These are phyloP conservation scores for Arthrobotrys megalospora DNA, from an alignment of 2,329 filamentous ascomycete genomes.

Conservation along the genomic window DNA sequence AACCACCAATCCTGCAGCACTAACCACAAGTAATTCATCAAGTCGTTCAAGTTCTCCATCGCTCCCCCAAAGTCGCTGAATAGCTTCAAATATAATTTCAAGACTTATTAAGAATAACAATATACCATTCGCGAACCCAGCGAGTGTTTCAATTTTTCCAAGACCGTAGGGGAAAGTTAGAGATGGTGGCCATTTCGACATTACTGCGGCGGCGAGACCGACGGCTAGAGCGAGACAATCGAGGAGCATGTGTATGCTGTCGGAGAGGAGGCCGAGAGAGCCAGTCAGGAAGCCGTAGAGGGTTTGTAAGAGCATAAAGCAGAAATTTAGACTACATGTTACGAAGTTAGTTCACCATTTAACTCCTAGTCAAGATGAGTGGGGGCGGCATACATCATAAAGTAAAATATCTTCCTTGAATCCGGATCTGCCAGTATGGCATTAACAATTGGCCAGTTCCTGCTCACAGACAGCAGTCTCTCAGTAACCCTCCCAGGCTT, in stretches of 20 bases:
- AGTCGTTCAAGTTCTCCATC: slow-evolving; percentile 87
- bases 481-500: slow-evolving; percentile 73
- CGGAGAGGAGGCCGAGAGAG: slow-evolving; percentile 92
- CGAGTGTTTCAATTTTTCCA: slow-evolving; percentile 95
- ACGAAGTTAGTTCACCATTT: slow-evolving; percentile 56
- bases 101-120: slow-evolving; percentile 95
- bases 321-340: slow-evolving; percentile 82
- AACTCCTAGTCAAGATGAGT: neutral
- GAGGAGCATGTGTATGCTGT: slow-evolving; percentile 99
- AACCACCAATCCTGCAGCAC: slow-evolving; percentile 85
- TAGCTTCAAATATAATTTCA: slow-evolving; percentile 95
- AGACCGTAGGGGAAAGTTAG: slow-evolving; percentile 93
- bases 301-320: slow-evolving; percentile 93
- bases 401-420: slow-evolving; percentile 95
- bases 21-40: slow-evolving; percentile 89
- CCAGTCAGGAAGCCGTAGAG: slow-evolving; percentile 95
- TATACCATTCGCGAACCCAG: slow-evolving; percentile 95
- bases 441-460: slow-evolving; percentile 83
- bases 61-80: slow-evolving; percentile 83
- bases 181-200: slow-evolving; percentile 96
- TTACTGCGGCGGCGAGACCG: slow-evolving; percentile 89
- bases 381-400: slow-evolving; percentile 80
- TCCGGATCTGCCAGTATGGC: slow-evolving; percentile 91
- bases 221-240: slow-evolving; percentile 94
- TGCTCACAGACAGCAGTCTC: slow-evolving; percentile 78